Percentiles rank a stretch among this genome's conserved stretches.
Conservation (phyloP, 768 basidiomycete genomes). For the Phanerochaete carnosa region DNA sequence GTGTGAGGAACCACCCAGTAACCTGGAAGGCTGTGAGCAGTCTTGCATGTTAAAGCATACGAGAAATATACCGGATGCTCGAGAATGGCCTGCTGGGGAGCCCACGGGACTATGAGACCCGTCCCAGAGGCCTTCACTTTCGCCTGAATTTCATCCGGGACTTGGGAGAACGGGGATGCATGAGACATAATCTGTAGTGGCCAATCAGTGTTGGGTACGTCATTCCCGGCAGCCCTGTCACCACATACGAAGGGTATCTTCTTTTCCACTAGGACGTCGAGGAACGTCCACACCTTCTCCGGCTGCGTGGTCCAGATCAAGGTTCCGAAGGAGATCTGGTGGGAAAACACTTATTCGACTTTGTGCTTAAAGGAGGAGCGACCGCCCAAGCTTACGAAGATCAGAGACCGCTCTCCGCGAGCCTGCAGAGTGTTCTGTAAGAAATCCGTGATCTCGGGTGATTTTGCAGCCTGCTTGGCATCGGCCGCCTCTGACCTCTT, state of each 20-base stretch:
- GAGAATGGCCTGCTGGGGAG: constrained; percentile 23
- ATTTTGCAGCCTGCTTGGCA: constrained; percentile 8
- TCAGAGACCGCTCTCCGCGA: constrained; percentile 16
- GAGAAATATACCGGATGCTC: constrained; percentile 17
- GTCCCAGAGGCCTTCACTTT: constrained; percentile 17
- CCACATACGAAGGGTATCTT: constrained; percentile 21
- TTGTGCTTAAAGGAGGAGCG: not conserved
- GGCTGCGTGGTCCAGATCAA: constrained; percentile 19
- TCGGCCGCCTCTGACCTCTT: constrained; percentile 2
- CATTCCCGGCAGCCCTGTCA: not conserved
- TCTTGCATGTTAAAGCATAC: not conserved
- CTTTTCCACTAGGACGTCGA: constrained; percentile 21
- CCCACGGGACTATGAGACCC: constrained; percentile 19
- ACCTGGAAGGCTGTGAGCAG: constrained; percentile 9
- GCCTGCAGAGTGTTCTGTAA: constrained; percentile 12
- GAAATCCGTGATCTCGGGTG: constrained; percentile 12
- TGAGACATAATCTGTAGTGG: constrained; percentile 18
- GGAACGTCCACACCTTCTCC: constrained; percentile 20
- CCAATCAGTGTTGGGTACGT: not conserved
- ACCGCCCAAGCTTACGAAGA: constrained; percentile 5
- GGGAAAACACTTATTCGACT: not conserved
- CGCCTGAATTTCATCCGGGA: constrained; percentile 14
- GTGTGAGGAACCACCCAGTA: constrained; percentile 25
- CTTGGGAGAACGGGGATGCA: constrained; percentile 10
- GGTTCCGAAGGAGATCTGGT: constrained; percentile 24